Percentiles rank a stretch among this genome's conserved stretches.
Evolutionary conservation across 2,329 filamentous ascomycete genomes (phyloP).

Genomic region (Aspergillus cejpii): DNA sequence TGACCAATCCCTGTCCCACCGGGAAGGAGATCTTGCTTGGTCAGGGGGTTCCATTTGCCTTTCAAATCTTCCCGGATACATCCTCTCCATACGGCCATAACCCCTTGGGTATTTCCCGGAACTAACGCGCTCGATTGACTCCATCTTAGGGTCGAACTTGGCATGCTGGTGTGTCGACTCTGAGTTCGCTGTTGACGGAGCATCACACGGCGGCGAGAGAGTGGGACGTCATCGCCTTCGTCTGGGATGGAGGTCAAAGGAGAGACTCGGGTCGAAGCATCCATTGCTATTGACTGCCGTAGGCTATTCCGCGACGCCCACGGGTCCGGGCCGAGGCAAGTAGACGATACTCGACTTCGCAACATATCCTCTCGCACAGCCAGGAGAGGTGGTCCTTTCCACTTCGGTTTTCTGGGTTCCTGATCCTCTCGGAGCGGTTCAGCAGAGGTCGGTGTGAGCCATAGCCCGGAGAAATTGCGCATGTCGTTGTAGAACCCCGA

Average conservation of each 20-base stretch:
- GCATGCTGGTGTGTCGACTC: constrained; percentile 47
- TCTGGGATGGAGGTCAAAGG: constrained; percentile 22
- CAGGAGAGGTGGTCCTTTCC: constrained; percentile 42
- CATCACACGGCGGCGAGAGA: constrained; percentile 60
- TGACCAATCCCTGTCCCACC: constrained; percentile 14
- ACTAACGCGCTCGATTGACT: constrained; percentile 9
- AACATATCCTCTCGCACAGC: constrained; percentile 51
- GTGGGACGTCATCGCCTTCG: constrained; percentile 61
- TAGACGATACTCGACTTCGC: constrained; percentile 33
- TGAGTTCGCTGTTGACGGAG: constrained; percentile 50
- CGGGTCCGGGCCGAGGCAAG: constrained; percentile 30
- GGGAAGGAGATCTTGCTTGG: constrained; percentile 21
- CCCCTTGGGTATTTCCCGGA: constrained; percentile 41
- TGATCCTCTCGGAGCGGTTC: constrained; percentile 13
- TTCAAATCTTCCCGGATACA: constrained; percentile 59
- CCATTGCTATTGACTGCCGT: constrained; percentile 16
- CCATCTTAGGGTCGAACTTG: constrained; percentile 12
- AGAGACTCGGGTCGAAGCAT: constrained; percentile 5
- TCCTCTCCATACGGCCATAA: constrained; percentile 61
- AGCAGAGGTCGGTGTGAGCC: neutral
- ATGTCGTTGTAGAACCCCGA: neutral
- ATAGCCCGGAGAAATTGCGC: neutral
- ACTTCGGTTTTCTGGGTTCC: constrained; percentile 16
- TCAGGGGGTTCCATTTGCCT: constrained; percentile 24
- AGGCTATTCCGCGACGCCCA: constrained; percentile 25